Evolutionary conservation across 2,329 filamentous ascomycete species (phyloP).

Genomic region (Fusarium sp.): DNA sequence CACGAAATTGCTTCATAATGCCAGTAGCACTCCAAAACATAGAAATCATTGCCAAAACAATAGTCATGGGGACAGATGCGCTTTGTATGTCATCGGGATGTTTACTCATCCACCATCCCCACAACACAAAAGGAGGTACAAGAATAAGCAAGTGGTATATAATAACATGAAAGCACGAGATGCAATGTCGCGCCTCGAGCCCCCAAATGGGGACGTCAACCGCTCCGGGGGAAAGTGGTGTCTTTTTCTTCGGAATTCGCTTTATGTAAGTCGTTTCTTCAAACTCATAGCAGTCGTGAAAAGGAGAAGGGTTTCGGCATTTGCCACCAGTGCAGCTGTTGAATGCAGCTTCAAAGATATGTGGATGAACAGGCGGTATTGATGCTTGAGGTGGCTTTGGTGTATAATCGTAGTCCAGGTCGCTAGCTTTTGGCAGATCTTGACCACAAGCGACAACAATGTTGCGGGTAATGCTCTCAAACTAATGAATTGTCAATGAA

Average conservation of each 20-base stretch:
- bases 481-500: neutral
- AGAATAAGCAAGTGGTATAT: constrained; percentile 18
- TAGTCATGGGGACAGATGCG: constrained; percentile 15
- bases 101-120: constrained; percentile 1
- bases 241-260: constrained; percentile 16
- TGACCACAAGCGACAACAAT: constrained; percentile 13
- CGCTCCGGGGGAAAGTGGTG: neutral
- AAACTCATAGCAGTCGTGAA: constrained; percentile 15
- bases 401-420: constrained; percentile 7
- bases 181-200: constrained; percentile 12
- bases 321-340: constrained; percentile 6
- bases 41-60: constrained; percentile 15
- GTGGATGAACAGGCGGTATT: constrained; percentile 3
- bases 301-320: neutral
- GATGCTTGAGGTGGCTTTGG: constrained; percentile 16
- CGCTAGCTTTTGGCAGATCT: neutral
- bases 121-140: constrained; percentile 1
- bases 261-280: constrained; percentile 15
- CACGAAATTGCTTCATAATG: constrained; percentile 22
- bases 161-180: constrained; percentile 7
- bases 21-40: constrained; percentile 24
- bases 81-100: constrained; percentile 17
- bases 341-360: constrained; percentile 19
- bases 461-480: constrained; percentile 4
- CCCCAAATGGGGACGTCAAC: constrained; percentile 1